Conservation (phyloP, 768 basidiomycete genomes). For the Mycena chlorophos region DNA sequence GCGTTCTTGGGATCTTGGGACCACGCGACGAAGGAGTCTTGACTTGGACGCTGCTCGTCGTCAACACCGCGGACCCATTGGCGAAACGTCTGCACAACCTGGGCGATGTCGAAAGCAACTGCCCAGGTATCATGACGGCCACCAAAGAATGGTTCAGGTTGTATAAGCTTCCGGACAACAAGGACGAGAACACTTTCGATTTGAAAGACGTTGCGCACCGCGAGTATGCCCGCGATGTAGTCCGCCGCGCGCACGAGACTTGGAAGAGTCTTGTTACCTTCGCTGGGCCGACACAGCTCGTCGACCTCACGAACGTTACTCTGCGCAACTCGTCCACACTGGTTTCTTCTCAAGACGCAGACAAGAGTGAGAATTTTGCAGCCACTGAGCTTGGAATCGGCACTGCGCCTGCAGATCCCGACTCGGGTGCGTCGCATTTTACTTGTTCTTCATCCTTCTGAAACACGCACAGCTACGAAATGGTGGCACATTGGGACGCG, state of each 20-base stretch:
- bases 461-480: background rate
- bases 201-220: background rate
- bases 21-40: constrained; percentile 83
- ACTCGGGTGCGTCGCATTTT: background rate
- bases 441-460: background rate
- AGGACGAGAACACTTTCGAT: background rate
- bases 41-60: constrained; percentile 83
- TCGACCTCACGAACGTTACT: background rate
- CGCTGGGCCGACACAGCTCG: background rate
- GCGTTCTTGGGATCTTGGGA: constrained; percentile 85
- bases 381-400: background rate
- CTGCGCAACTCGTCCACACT: background rate
- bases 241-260: background rate
- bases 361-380: background rate
- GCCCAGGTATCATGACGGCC: constrained; percentile 74
- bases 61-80: constrained; percentile 76
- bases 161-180: background rate
- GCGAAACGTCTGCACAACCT: constrained; percentile 77
- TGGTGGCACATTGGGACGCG: background rate
- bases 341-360: background rate
- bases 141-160: constrained; percentile 84
- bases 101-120: constrained; percentile 80
- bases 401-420: background rate
- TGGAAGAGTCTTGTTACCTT: background rate
- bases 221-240: background rate